Conservation (phyloP, 495 filamentous ascomycete genomes). For the Penicillium paxilli region DNA sequence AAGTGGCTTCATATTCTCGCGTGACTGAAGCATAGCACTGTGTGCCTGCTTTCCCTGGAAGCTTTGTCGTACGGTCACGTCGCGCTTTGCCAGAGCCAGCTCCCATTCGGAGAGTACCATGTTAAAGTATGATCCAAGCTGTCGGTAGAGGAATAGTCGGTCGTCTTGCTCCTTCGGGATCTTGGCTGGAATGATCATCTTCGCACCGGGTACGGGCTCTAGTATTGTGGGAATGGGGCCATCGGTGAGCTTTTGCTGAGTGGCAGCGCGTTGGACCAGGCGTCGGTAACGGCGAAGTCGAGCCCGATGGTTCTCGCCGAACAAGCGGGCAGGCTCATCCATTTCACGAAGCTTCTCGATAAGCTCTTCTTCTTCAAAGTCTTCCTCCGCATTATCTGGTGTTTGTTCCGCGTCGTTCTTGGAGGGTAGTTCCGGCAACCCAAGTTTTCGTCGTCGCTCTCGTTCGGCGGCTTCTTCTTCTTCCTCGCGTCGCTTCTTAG, state of each 20-base stretch:
- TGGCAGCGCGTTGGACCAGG: slow-evolving; percentile 46
- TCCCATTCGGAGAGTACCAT: slow-evolving; percentile 92
- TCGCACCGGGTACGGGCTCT: slow-evolving; percentile 71
- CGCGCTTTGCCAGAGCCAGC: slow-evolving; percentile 67
- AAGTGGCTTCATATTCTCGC: slow-evolving; percentile 85
- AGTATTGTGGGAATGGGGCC: slow-evolving; percentile 73
- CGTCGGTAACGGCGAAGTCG: slow-evolving; percentile 68
- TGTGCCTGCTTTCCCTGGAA: slow-evolving; percentile 75
- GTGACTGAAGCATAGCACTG: slow-evolving; percentile 75
- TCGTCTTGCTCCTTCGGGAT: slow-evolving; percentile 58
- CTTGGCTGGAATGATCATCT: slow-evolving; percentile 76
- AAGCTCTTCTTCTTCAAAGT: slow-evolving; percentile 74
- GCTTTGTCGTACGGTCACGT: slow-evolving; percentile 63
- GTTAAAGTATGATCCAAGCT: slow-evolving; percentile 89
- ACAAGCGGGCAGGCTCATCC: slow-evolving; percentile 71
- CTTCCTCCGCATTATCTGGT: slow-evolving; percentile 50
- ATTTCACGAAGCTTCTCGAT: slow-evolving; percentile 64
- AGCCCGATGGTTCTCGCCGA: slow-evolving; percentile 77
- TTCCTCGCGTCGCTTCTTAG: slow-evolving; percentile 64
- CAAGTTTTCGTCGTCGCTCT: slow-evolving; percentile 55
- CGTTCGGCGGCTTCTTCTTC: slow-evolving; percentile 61
- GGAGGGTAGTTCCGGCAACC: slow-evolving; percentile 68
- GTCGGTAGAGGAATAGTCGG: slow-evolving; percentile 71
- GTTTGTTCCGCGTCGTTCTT: slow-evolving; percentile 39
- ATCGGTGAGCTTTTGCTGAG: slow-evolving; percentile 54